A percentile compares a stretch with the other conserved stretches of the same genome.
Evolutionary conservation across 129 eudicot species (phyloP).

Genomic region (Erigeron canadensis): DNA sequence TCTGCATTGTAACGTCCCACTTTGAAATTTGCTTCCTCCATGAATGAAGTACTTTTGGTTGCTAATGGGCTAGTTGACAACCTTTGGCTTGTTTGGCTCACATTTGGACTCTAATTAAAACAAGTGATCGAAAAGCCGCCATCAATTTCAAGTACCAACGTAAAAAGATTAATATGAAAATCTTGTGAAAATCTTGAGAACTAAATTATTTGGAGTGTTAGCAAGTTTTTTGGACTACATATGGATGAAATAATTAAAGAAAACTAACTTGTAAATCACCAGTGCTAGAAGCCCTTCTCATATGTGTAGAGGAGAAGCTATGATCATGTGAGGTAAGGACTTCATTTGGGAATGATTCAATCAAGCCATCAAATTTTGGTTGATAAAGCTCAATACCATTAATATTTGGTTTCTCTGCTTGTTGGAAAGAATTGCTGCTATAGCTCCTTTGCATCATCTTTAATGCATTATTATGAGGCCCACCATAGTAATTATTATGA

Average conservation of each 20-base stretch:
- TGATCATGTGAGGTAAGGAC: conserved; percentile 46
- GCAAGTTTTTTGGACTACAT: conserved; percentile 9
- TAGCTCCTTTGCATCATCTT: conserved; percentile 84
- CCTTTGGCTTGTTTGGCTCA: conserved; percentile 44
- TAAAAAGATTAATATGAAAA: too few relatives aligned
- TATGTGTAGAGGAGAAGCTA: conserved; percentile 48
- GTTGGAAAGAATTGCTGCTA: conserved; percentile 71
- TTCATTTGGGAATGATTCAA: conserved; percentile 49
- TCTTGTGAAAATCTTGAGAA: conserved; percentile 19
- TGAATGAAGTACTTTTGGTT: conserved; percentile 49
- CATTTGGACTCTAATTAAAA: conserved; percentile 46
- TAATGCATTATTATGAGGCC: conserved; percentile 41
- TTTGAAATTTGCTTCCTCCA: conserved; percentile 77
- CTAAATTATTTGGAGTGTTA: not conserved
- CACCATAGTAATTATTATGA: conserved; percentile 23
- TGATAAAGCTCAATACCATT: conserved; percentile 40
- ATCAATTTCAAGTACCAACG: not conserved
- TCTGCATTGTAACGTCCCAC: conserved; percentile 82
- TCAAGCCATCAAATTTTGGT: conserved; percentile 45
- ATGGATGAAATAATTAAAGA: not conserved
- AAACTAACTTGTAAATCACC: conserved; percentile 85
- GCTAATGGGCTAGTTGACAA: conserved; percentile 69
- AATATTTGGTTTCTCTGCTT: conserved; percentile 34
- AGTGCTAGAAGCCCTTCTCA: conserved; percentile 89
- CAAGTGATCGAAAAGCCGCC: not conserved